Base-by-base conservation (phyloP, 2,329 filamentous ascomycete genomes). In the Xylaria sp. region DNA sequence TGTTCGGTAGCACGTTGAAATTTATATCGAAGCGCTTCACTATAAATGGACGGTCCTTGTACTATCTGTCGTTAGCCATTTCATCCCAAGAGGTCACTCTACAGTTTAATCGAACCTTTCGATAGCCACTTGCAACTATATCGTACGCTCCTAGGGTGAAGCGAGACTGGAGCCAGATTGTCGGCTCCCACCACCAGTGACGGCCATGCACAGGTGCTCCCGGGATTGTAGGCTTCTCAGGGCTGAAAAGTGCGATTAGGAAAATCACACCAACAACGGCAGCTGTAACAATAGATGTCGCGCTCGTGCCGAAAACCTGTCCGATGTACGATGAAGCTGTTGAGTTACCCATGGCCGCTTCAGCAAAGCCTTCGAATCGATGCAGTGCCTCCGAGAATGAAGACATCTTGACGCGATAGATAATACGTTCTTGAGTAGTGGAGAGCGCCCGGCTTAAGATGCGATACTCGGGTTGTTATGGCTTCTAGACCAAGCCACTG, bases 131-230 rank as follows among this genome's bases (percentile, higher is more conserved):
- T 1, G 25, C 2, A 6, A 63, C 11, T 12, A 63, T 43, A 12
- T 38, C 25, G 19, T 49, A 56, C 35, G 55, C 49, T 2, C 50
- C 37, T 9, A 56, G 56, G 15, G 56, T 60, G 31, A 63, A 63
- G 15, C 61, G 49, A 14, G 56, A 53, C 37, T 63, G 60, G 5
- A 54, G 55, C 60, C 55, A 63, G 11, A 60, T 19, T 2, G 55
- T 21, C 25, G 60, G 60, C 28, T 63, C 60, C 60, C 60, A 63
- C n/a, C 15, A 37, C 47, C 55, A 54, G 35, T 50, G 56, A 17
- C 45, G 60, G 15, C 60, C 60, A 42, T 63, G 60, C 9, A 58
- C 35, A 2, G 60, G 56, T 14, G 43, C 60, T 6, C 50, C 56
- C 9, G 25, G 45, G 25, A 64, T 46, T 9, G 52, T 49, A 7